A percentile compares a stretch with the other conserved stretches of the same genome.
Evolutionary conservation across 176 grass and related monocot genomes (phyloP).

Genomic region (Eleusine coracana): DNA sequence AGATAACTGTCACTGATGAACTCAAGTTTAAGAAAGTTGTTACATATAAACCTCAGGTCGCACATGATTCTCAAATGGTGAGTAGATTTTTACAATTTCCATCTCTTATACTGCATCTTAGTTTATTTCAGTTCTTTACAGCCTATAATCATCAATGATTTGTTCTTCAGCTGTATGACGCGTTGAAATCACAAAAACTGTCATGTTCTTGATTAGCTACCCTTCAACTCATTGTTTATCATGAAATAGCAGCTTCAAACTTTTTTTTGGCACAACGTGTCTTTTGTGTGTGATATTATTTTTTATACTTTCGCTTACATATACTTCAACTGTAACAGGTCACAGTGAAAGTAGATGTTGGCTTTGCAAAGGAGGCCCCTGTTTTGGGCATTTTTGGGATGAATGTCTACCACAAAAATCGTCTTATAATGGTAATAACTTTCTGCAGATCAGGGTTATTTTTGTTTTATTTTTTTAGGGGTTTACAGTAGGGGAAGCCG

Average conservation of each 20-base stretch:
- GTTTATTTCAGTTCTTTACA: slow-evolving; percentile 15
- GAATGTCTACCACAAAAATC: slow-evolving; percentile 98
- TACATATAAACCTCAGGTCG: slow-evolving; percentile 90
- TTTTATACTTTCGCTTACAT: slow-evolving; percentile 37
- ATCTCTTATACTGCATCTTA: slow-evolving; percentile 25
- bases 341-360: slow-evolving; percentile 67
- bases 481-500: too few species aligned
- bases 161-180: not conserved
- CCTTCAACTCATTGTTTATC: not conserved
- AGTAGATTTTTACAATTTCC: slow-evolving; percentile 27
- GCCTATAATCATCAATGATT: not conserved
- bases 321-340: slow-evolving; percentile 47
- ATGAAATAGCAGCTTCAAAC: slow-evolving; percentile 9
- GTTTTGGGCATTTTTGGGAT: slow-evolving; percentile 96
- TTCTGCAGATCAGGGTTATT: slow-evolving; percentile 7
- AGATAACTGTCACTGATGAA: slow-evolving; percentile 69
- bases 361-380: slow-evolving; percentile 98
- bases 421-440: slow-evolving; percentile 84
- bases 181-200: not conserved
- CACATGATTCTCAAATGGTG: slow-evolving; percentile 70
- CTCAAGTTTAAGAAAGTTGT: slow-evolving; percentile 90
- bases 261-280: not conserved
- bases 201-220: not conserved
- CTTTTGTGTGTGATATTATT: slow-evolving; percentile 28
- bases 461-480: not conserved